Percentiles rank a stretch among this genome's conserved stretches.
Evolutionary conservation across 75 land plant genomes (phyloP).

Genomic region (Cryptomeria japonica): DNA sequence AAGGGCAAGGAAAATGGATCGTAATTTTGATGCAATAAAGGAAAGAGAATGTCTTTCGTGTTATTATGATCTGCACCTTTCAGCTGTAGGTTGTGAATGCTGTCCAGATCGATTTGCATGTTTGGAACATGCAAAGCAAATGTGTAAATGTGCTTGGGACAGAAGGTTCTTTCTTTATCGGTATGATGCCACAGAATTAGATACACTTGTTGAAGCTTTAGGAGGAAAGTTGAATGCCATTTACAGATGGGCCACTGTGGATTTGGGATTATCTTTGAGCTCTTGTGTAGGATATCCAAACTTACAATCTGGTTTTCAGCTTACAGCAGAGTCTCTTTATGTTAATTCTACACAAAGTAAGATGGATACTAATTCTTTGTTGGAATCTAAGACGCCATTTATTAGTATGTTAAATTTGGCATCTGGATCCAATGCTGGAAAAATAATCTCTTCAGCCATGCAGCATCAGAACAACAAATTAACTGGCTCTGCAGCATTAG

Average conservation of each 20-base stretch:
- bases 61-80: slow-evolving; percentile 80
- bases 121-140: slow-evolving; percentile 62
- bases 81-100: slow-evolving; percentile 87
- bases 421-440: background rate
- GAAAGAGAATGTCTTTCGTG: slow-evolving; percentile 75
- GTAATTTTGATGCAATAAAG: slow-evolving; percentile 38
- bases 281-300: slow-evolving; percentile 29
- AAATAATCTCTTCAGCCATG: background rate
- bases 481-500: background rate
- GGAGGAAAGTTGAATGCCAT: slow-evolving; percentile 63
- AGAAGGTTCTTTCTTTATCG: slow-evolving; percentile 61
- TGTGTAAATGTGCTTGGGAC: slow-evolving; percentile 68
- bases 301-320: background rate
- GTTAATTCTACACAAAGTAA: background rate
- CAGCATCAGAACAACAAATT: background rate
- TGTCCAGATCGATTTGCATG: slow-evolving; percentile 69
- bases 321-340: background rate
- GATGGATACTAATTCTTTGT: background rate
- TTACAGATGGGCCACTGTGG: slow-evolving; percentile 43
- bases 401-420: slow-evolving; percentile 7
- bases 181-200: slow-evolving; percentile 60
- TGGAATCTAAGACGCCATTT: slow-evolving; percentile 12
- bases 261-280: slow-evolving; percentile 58
- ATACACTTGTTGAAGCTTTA: slow-evolving; percentile 70
- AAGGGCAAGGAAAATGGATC: slow-evolving; percentile 44